Evolutionary conservation across 805 yeast genomes (phyloP), one percentile per base, ranked within the genome.

Genomic region (Kurtzmaniella cleridarum): DNA sequence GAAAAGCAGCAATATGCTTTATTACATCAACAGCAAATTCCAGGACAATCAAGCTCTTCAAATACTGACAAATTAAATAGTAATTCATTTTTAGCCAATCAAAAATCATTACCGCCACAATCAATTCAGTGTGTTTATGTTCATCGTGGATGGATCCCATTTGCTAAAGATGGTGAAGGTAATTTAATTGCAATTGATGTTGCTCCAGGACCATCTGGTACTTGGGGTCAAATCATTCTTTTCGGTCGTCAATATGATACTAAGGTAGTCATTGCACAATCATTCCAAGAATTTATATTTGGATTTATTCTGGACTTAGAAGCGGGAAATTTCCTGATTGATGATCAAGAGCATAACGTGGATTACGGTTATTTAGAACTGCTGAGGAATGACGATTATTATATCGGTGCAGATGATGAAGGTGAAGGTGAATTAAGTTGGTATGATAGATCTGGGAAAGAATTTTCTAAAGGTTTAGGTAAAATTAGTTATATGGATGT

Each of bases 231-330:
- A 45, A 51, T 69, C 20, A 69, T 69, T 35, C 45, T 69, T 14
- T 69, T 64, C 41, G 74, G 74, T 12, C 57, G 74, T 41, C 73
- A 69, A 39, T 69, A 53, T 44, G 74, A 69, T 47, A 66, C 69
- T 30, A 69, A 69, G 47, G 52, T 66, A 41, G 69, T 65, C 13
- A 43, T 69, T 35, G 71, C 73, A 5, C 36, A 46, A 9, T 53
- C 45, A 38, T 64, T 67, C 40, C 66, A 63, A 39, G 73, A 68
- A 41, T 67, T 69, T 41, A 47, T 69, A 10, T 68, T 60, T 45
- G 49, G 47, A n/a, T 64, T 49, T 38, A 64, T 67, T 10, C 45
- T 47, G 17, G 74, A 69, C 52, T 59, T 68, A 47, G 73, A 68
- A 51, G 49, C 50, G 26, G 73, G 73, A 12, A 66, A 64, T 44